Percentiles rank a stretch among this genome's conserved stretches.
These are phyloP conservation scores for Agarophyton chilense DNA, from an alignment of 23 red algal genomes.

Conservation along the genomic window DNA sequence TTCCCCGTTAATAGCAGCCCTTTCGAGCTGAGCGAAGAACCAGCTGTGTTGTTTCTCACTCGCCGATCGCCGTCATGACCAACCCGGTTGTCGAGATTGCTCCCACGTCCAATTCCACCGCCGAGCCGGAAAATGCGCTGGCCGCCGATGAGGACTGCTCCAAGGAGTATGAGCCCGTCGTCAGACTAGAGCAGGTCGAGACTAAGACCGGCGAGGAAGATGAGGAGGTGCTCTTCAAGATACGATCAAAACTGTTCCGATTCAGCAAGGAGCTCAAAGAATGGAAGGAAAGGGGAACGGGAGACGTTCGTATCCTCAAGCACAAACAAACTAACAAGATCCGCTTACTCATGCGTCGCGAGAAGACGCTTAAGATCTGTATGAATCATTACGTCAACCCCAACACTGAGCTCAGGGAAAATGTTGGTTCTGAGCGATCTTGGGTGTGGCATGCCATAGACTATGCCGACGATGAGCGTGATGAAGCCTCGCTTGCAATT, in stretches of 20 bases:
- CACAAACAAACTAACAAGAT: constrained; percentile 85
- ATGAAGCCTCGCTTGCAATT: constrained; percentile 87
- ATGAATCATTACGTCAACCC: constrained; percentile 93
- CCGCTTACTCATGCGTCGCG: constrained; percentile 95
- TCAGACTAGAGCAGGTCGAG: constrained; percentile 52
- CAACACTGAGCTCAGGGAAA: constrained; percentile 87
- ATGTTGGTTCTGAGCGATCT: constrained; percentile 94
- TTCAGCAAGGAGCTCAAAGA: constrained; percentile 82
- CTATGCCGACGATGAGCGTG: constrained; percentile 95
- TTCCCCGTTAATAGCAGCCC: too few species aligned
- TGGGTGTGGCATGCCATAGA: constrained; percentile 97
- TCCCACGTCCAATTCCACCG: neutral
- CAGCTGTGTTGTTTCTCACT: neutral
- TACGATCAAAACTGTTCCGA: constrained; percentile 94
- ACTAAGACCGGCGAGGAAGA: constrained; percentile 70
- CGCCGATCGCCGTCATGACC: constrained; percentile 28
- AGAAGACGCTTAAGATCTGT: constrained; percentile 98
- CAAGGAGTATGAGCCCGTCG: constrained; percentile 62
- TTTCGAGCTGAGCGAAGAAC: too few species aligned
- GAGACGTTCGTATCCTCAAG: constrained; percentile 87
- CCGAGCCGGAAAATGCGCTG: constrained; percentile 5
- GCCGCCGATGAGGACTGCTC: constrained; percentile 64
- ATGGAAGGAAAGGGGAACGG: constrained; percentile 98
- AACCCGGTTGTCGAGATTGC: constrained; percentile 33
- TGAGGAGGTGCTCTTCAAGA: constrained; percentile 70